A percentile compares a stretch with the other conserved stretches of the same genome.
These are phyloP conservation scores for Adansonia gregorii DNA, from an alignment of 441 rosid genomes.

Conservation along the genomic window DNA sequence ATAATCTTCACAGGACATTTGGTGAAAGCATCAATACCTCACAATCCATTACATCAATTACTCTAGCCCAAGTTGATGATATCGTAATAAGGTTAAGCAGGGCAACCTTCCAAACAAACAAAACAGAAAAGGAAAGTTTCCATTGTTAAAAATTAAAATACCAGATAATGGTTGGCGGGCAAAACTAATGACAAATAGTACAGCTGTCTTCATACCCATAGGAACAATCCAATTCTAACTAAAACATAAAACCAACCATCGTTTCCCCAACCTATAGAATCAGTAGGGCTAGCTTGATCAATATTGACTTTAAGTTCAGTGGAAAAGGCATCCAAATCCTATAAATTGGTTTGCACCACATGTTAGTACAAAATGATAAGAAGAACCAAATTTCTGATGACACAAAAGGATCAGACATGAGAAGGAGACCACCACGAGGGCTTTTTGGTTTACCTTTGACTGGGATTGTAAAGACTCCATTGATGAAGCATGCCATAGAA, in stretches of 20 bases:
- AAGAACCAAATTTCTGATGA: background rate
- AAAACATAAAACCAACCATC: constrained; percentile 74
- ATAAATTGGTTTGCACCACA: constrained; percentile 30
- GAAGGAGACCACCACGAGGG: background rate
- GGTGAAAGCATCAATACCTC: constrained; percentile 59
- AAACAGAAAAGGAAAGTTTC: background rate
- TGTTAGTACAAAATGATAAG: constrained; percentile 8
- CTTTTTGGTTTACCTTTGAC: constrained; percentile 51
- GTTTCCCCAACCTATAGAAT: constrained; percentile 50
- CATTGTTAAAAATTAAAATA: constrained; percentile 23
- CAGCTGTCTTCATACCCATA: constrained; percentile 66
- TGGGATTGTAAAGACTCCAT: constrained; percentile 41
- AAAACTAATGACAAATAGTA: constrained; percentile 26
- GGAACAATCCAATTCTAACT: constrained; percentile 86
- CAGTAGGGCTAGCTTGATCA: constrained; percentile 38
- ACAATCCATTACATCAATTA: constrained; percentile 88
- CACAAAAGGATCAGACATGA: constrained; percentile 13
- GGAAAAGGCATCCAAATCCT: constrained; percentile 52
- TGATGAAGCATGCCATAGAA: constrained; percentile 75
- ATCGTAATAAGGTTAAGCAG: constrained; percentile 89
- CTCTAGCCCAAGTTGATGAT: constrained; percentile 96
- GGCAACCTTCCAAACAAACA: constrained; percentile 59
- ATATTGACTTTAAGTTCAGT: constrained; percentile 36
- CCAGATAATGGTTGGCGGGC: background rate
- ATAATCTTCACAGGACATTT: constrained; percentile 8